phyloP scores from a whole-genome alignment of 495 filamentous ascomycete species.

The Mytilinidion resinicola region DNA sequence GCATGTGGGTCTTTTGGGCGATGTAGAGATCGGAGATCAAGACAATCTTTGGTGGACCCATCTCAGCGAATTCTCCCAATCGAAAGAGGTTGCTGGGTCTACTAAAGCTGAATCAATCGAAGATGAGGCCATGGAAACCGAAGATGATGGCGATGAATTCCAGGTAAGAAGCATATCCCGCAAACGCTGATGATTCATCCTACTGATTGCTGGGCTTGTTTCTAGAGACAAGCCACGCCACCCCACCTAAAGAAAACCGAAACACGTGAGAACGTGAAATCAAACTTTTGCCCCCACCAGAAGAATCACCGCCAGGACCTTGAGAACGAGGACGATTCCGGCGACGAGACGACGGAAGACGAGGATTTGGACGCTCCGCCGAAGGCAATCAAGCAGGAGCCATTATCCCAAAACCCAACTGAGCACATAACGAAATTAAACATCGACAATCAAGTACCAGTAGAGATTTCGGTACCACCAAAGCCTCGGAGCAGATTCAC shows the following conservation, averaged over 20 bases:
- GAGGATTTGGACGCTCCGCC: conserved; percentile 23
- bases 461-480: background rate
- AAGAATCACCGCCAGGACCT: background rate
- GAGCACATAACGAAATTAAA: background rate
- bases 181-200: no score
- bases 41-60: conserved; percentile 8
- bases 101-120: background rate
- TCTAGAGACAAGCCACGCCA: conserved; percentile 2
- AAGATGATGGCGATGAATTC: background rate
- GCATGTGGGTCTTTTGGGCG: conserved; percentile 24
- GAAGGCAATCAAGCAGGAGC: background rate
- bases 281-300: background rate
- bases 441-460: background rate
- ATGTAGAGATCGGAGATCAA: conserved; percentile 19
- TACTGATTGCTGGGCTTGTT: background rate
- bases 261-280: no score
- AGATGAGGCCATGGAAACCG: background rate
- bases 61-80: background rate
- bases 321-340: background rate
- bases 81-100: background rate
- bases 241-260: background rate
- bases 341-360: conserved; percentile 18
- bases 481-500: background rate
- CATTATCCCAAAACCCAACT: background rate
- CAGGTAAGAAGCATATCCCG: background rate